These are phyloP conservation scores for Hypericum androsaemum DNA, from an alignment of 345 rosid species.

Conservation along the genomic window DNA sequence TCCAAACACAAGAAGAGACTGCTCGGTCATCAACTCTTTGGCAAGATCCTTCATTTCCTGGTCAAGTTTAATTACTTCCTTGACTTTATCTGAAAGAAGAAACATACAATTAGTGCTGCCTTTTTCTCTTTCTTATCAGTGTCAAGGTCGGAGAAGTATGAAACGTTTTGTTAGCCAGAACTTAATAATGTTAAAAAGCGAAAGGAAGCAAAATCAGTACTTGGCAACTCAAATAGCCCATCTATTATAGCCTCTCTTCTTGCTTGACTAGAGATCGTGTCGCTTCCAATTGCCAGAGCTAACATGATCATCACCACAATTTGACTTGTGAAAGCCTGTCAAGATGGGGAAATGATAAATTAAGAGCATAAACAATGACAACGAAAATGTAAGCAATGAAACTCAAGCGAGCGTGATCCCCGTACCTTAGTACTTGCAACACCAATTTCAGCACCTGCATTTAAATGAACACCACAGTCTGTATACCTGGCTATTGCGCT, in stretches of 20 bases:
- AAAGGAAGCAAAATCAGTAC: constrained; percentile 31
- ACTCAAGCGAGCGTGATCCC: neutral
- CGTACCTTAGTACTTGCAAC: constrained; percentile 96
- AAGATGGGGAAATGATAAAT: constrained; percentile 1
- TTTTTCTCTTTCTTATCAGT: no score
- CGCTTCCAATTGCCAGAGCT: constrained; percentile 87
- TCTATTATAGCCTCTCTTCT: constrained; percentile 86
- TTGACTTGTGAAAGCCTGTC: constrained; percentile 94
- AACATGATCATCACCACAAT: constrained; percentile 95
- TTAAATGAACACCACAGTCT: constrained; percentile 85
- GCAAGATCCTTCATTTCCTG: constrained; percentile 81
- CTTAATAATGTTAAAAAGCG: neutral
- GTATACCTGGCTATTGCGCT: constrained; percentile 89
- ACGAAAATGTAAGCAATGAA: neutral
- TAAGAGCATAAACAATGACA: neutral
- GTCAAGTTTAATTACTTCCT: constrained; percentile 80
- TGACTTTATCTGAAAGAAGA: constrained; percentile 53
- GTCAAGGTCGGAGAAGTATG: no score
- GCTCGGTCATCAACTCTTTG: constrained; percentile 55
- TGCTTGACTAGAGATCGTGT: constrained; percentile 62
- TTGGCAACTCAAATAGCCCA: constrained; percentile 74
- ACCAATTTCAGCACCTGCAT: constrained; percentile 95
- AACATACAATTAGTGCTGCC: neutral
- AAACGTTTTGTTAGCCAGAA: neutral
- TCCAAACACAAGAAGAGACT: constrained; percentile 86